phyloP scores from a whole-genome alignment of 148 eudicot genomes.

The Chenopodium quinoa region DNA sequence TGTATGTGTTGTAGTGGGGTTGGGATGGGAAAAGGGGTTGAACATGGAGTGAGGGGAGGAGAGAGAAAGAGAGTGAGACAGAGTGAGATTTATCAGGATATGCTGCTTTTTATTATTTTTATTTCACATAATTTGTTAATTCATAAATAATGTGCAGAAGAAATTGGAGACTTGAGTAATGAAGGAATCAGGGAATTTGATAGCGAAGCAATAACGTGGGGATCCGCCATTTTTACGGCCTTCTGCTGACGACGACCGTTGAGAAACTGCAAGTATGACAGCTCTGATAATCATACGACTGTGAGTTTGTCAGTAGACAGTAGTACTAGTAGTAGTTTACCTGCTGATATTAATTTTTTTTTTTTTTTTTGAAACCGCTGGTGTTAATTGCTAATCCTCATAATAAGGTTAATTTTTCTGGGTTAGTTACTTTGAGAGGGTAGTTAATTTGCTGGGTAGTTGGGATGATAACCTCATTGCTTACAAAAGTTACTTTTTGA shows the following conservation, averaged over 20 bases:
- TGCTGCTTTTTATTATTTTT: background rate
- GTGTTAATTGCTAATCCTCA: too few species aligned
- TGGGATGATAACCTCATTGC: background rate
- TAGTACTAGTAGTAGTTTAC: background rate
- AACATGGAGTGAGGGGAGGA: background rate
- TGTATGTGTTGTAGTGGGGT: conserved; percentile 12
- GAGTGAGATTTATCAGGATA: conserved; percentile 11
- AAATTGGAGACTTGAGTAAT: background rate
- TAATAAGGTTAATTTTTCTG: too few species aligned
- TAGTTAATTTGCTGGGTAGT: background rate
- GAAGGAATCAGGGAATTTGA: background rate
- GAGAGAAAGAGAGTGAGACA: background rate
- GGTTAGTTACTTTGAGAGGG: too few species aligned
- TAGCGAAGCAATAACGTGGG: conserved; percentile 30
- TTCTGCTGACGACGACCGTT: conserved; percentile 25
- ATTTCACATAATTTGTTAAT: too few species aligned
- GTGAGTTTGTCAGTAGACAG: background rate
- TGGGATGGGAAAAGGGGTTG: conserved; percentile 2
- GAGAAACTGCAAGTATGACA: conserved; percentile 1
- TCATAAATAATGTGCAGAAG: background rate
- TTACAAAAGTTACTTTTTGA: background rate
- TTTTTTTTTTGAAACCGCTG: too few species aligned
- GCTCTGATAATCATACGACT: background rate
- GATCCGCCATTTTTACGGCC: conserved; percentile 42
- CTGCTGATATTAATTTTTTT: background rate